These are phyloP conservation scores for Rutstroemia sp. DNA, from an alignment of 2,329 filamentous ascomycete species.

Conservation along the genomic window DNA sequence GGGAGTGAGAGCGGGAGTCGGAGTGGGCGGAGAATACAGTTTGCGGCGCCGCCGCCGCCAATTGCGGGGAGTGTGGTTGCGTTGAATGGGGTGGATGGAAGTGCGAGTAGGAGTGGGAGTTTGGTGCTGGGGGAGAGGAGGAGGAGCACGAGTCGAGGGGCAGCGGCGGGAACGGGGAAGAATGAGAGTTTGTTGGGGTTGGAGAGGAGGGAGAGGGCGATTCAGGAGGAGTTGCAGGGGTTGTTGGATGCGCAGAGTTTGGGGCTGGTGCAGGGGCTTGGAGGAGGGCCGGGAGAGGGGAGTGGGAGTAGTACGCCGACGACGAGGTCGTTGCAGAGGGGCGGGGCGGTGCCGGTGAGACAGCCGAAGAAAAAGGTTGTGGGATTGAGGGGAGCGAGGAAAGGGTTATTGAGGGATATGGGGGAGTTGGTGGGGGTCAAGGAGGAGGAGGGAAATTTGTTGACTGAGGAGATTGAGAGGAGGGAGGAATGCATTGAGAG, in stretches of 20 bases:
- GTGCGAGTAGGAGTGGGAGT: neutral
- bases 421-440: constrained; percentile 58
- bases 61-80: constrained; percentile 19
- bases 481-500: constrained; percentile 51
- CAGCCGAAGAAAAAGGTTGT: constrained; percentile 47
- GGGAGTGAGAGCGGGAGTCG: neutral
- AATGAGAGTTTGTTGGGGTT: constrained; percentile 32
- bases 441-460: constrained; percentile 55
- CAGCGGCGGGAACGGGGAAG: neutral
- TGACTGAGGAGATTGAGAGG: constrained; percentile 48
- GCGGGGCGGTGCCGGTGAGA: constrained; percentile 46
- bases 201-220: constrained; percentile 42
- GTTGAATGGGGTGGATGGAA: constrained; percentile 6
- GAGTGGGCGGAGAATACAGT: constrained; percentile 21
- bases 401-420: constrained; percentile 57
- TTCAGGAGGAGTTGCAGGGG: constrained; percentile 50
- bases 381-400: constrained; percentile 55
- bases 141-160: neutral
- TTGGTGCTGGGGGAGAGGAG: neutral
- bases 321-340: constrained; percentile 16
- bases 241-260: constrained; percentile 52
- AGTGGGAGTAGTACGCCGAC: constrained; percentile 27
- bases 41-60: constrained; percentile 26
- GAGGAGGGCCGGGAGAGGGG: constrained; percentile 28
- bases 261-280: constrained; percentile 31